Evolutionary conservation across 2,329 filamentous ascomycete species (phyloP), one percentile per base, ranked within the genome.

Genomic region (Aureobasidium vineae): DNA sequence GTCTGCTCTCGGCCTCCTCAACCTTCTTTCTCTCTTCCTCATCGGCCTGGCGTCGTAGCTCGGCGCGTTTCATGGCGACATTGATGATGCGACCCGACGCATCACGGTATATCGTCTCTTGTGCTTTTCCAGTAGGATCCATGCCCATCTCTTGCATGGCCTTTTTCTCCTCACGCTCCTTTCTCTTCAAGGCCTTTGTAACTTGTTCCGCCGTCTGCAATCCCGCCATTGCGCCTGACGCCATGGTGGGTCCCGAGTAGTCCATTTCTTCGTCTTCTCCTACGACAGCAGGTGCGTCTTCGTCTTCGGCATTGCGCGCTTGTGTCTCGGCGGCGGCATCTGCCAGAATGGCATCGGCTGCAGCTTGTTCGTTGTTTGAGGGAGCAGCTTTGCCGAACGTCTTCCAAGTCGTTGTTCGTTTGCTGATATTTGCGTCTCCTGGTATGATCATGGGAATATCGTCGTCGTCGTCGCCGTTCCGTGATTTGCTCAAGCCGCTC

Each of bases 81-180:
- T 99, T 96, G 70, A 99, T 93, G 65, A 96, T 88, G n/a, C 93
- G 86, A 15, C 95, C 95, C 3, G 90, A 95, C 13, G 96, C 95
- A 78, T 99, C 95, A 72, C 95, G 90, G 76, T 98, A 97, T 28
- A 97, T 92, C 0, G 94, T 96, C 78, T 97, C 92, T 72, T 89
- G 85, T 38, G 85, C 85, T 66, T 78, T 75, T 0, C 76, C 79
- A 54, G 76, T 77, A 50, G 77, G 73, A 64, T 79, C 76, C 49
- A 79, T 74, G 2, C 80, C 81, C 19, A 79, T 79, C 41, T 81
- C 80, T 47, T 77, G 73, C 70, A 81, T 81, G 43, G 80, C 79
- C 65, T 78, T 77, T 65, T 78, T 79, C 72, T 92, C 89, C 70
- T 88, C 85, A 15, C 83, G 84, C 70, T 88, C 86, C 19, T 90